Evolutionary conservation across 225 moss, liverwort and hornwort genomes (phyloP), one percentile per base, ranked within the genome.

Genomic region (Antitrichia curtipendula): DNA sequence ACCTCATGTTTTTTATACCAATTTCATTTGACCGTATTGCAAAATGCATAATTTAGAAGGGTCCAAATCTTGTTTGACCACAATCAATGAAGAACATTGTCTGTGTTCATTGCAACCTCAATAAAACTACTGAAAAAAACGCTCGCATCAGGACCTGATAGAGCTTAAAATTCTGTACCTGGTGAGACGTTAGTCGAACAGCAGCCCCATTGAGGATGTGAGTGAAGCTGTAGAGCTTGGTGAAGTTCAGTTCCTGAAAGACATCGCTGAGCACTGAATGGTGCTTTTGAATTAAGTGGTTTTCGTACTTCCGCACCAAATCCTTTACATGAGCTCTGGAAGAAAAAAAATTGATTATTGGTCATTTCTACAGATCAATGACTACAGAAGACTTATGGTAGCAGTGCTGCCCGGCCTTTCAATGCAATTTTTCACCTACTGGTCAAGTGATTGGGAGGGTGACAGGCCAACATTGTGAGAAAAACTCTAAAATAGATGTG

Each of bases 171-270:
- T 66, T 43, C 68, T 34, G 36, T 90, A 89, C 91, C 87, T 91
- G 89, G 10, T 84, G 74, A 25, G 86, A 57, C 45, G 86, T 89
- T 22, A 89, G 80, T 45, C 68, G 87, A 54, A 91, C 84, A 75
- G 80, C 88, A 53, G 80, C 86, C 36, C 91, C 91, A 75, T 91
- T 91, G 25, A 91, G 75, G 69, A 89, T 52, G 69, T 86, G 84
- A 69, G 80, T 84, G 45, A 79, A 91, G 80, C 84, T 91, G 75
- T 91, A 91, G 84, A 91, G 89, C 89, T 91, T 91, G 75, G 71
- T 87, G 60, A 79, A 80, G 38, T 69, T 75, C 75, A 84, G 83
- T 59, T 84, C 84, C 66, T 66, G 79, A 31, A 91, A 86, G 59
- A 86, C 6, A 20, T 89, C 89, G 60, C 66, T 84, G 60, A 91